Evolutionary conservation across 345 rosid genomes (phyloP), one percentile per base, ranked within the genome.

Genomic region (Camelina laxa): DNA sequence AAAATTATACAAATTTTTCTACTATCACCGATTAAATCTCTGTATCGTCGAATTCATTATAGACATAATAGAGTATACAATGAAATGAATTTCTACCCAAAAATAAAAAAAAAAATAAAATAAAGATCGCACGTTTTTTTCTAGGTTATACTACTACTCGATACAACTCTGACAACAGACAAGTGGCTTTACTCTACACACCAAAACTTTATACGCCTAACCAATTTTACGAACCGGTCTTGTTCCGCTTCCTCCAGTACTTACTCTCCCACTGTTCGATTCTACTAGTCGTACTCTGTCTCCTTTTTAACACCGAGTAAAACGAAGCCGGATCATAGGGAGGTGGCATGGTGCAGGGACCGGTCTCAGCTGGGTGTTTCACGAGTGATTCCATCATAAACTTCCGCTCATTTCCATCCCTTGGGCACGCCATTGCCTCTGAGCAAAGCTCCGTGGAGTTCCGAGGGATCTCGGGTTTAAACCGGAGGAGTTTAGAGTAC

Each of bases 321-420:
- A 87, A 84, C 15, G 90, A 84, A 4, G 84, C 62, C 2, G 90
- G 87, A 71, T 89, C 90, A 30, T 85, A 86, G 1, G 94, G 89
- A 27, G 91, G 88, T 11, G 88, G 85, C 84, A 91, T 53, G 12
- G 74, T 9, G 74, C 97, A 91, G 0, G 97, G 96, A 41, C 82
- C 65, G 6, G 65, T 72, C 13, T 84, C 79, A 0, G 89, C 75
- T 0, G 96, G 96, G 17, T 76, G 74, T 71, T 75, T 87, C 75
- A 89, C 96, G 56, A 89, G 35, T 7, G 97, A 91, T 31, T 87
- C 91, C 72, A 75, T 48, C 89, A 91, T 83, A 65, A 85, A 89
- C 69, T 89, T 81, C 80, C 72, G 79, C 66, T 60, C 80, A 27
- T 77, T 24, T 31, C 89, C 91, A n/a, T 45, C 27, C 1, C 89